Evolutionary conservation across 768 basidiomycete species (phyloP).

Genomic region (Lactarius evosmus): DNA sequence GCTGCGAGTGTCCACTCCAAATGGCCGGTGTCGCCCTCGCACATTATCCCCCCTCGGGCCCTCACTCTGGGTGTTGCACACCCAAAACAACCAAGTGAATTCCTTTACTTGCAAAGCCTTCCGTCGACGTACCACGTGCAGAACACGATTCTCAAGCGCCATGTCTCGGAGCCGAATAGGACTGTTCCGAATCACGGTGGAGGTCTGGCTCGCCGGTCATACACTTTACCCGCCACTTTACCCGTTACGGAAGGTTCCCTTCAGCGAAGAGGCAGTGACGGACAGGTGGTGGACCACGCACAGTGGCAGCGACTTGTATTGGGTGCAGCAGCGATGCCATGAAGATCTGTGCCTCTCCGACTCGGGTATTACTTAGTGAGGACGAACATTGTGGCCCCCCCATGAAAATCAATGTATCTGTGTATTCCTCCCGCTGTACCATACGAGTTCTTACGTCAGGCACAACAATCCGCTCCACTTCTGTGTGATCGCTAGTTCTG

Average conservation of each 20-base stretch:
- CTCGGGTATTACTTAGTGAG: neutral
- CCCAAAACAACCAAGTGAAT: neutral
- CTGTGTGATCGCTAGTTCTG: neutral
- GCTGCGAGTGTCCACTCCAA: conserved; percentile 21
- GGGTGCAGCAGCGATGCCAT: conserved; percentile 12
- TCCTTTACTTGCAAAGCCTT: neutral
- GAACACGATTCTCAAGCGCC: neutral
- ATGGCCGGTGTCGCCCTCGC: conserved; percentile 1
- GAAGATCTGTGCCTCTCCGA: neutral
- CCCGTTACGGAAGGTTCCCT: neutral
- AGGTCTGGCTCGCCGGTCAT: neutral
- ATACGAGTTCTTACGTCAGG: neutral
- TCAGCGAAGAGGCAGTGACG: conserved; percentile 2
- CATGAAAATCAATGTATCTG: neutral
- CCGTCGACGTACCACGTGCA: neutral
- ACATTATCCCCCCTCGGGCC: neutral
- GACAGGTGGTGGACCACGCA: conserved; percentile 7
- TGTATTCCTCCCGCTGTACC: neutral
- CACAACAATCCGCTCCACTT: neutral
- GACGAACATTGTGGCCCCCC: neutral
- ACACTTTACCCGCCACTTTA: neutral
- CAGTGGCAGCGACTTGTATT: conserved; percentile 22
- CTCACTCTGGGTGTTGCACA: neutral
- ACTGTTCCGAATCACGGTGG: neutral
- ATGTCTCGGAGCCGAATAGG: neutral